Evolutionary conservation across 306 rosid species (phyloP).

Genomic region (Fagus sylvatica): DNA sequence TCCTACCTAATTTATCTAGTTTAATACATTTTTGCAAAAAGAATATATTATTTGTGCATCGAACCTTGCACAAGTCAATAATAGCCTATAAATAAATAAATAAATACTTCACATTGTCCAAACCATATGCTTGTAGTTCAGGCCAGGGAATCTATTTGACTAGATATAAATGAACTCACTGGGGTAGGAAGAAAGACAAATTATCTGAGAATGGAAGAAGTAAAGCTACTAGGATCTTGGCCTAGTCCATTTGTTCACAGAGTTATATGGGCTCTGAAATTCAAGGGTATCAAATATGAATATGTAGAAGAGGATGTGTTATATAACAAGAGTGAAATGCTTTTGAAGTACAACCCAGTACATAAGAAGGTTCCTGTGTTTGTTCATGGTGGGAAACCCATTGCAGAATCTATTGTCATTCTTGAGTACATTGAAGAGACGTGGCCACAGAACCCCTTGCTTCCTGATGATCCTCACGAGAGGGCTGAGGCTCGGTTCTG

Average conservation of each 20-base stretch:
- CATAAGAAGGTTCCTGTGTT: conserved; percentile 49
- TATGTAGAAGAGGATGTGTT: conserved; percentile 44
- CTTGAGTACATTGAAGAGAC: conserved; percentile 51
- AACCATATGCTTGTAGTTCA: no score
- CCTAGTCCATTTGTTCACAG: conserved; percentile 38
- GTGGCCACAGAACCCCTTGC: conserved; percentile 36
- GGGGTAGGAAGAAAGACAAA: neutral
- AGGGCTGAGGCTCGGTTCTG: conserved; percentile 42
- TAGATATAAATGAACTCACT: no score
- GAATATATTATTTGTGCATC: no score
- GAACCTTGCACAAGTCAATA: no score
- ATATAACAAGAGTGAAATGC: conserved; percentile 36
- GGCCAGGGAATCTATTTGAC: no score
- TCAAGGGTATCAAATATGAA: conserved; percentile 45
- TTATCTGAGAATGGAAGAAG: conserved; percentile 36
- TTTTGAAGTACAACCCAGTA: conserved; percentile 48
- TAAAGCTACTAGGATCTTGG: conserved; percentile 51
- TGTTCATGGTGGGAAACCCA: conserved; percentile 47
- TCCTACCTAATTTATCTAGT: no score
- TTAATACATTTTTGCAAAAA: no score
- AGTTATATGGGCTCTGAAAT: conserved; percentile 52
- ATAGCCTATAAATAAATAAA: no score
- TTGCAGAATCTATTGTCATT: conserved; percentile 46
- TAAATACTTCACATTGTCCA: no score
- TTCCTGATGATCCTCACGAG: conserved; percentile 26